phyloP scores from a whole-genome alignment of 1,284 basidiomycete genomes.

The Gymnopus androsaceus region DNA sequence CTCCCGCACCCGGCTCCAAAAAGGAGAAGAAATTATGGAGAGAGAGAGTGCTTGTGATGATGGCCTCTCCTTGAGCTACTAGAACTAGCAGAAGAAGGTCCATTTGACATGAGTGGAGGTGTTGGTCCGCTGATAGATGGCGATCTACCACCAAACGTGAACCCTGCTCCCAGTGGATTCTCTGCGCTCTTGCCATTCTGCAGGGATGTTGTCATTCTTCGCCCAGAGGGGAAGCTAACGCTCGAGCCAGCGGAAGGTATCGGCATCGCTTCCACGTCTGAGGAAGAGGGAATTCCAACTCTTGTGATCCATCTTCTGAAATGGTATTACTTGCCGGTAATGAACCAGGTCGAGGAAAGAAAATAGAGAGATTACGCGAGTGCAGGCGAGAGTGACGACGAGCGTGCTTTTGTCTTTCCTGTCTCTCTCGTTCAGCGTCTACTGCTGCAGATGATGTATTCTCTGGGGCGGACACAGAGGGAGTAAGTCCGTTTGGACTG shows the following conservation, averaged over 20 bases:
- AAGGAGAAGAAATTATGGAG: conserved; percentile 93
- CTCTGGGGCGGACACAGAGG: conserved; percentile 25
- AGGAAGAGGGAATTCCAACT: conserved; percentile 43
- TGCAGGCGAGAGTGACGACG: conserved; percentile 77
- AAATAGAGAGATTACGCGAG: conserved; percentile 87
- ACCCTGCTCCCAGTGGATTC: conserved; percentile 61
- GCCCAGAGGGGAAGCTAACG: conserved; percentile 31
- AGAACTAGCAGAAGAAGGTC: conserved; percentile 31
- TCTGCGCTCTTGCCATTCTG: conserved; percentile 29
- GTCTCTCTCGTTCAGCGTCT: background rate
- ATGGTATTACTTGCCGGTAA: conserved; percentile 57
- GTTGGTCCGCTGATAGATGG: conserved; percentile 25
- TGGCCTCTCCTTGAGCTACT: conserved; percentile 67
- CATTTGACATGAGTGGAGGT: conserved; percentile 19
- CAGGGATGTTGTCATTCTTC: conserved; percentile 19
- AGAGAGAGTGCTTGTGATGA: conserved; percentile 92
- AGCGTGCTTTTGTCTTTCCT: conserved; percentile 31
- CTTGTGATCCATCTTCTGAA: conserved; percentile 64
- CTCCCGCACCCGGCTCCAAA: conserved; percentile 58
- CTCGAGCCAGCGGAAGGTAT: conserved; percentile 47
- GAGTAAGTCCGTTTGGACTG: conserved; percentile 14
- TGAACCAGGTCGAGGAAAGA: conserved; percentile 83
- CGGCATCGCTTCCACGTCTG: conserved; percentile 48
- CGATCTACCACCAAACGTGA: conserved; percentile 58
- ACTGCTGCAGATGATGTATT: too few species aligned